Evolutionary conservation across 495 filamentous ascomycete genomes (phyloP).

Genomic region (Aspergillus incahuasiensis): DNA sequence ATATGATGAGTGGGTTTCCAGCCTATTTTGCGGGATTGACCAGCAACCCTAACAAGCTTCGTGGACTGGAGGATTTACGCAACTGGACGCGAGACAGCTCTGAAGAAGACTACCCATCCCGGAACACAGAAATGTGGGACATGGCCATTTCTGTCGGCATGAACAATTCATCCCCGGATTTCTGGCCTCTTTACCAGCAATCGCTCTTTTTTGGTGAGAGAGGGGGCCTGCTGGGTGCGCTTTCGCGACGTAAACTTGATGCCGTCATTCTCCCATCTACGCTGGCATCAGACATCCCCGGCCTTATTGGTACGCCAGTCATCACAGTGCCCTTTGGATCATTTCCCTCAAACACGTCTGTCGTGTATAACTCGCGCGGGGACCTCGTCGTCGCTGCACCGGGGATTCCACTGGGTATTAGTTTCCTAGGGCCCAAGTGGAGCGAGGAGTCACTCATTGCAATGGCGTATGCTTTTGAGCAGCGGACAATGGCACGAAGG

Average conservation of each 20-base stretch:
- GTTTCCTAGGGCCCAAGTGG: constrained; percentile 54
- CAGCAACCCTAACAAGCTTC: constrained; percentile 44
- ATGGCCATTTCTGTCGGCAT: constrained; percentile 31
- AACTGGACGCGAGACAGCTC: constrained; percentile 42
- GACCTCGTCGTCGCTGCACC: constrained; percentile 41
- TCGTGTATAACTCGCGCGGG: constrained; percentile 33
- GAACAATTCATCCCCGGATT: constrained; percentile 36
- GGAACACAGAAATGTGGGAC: constrained; percentile 48
- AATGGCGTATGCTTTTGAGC: constrained; percentile 66
- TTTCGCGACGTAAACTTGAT: constrained; percentile 42
- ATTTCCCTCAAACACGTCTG: constrained; percentile 40
- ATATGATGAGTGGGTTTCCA: constrained; percentile 41
- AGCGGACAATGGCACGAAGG: constrained; percentile 50
- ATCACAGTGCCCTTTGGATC: constrained; percentile 52
- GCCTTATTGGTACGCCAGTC: constrained; percentile 45
- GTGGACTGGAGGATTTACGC: constrained; percentile 34
- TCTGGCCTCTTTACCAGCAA: constrained; percentile 42
- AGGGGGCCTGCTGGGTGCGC: constrained; percentile 47
- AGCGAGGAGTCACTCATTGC: constrained; percentile 57
- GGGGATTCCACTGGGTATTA: constrained; percentile 54
- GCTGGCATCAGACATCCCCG: constrained; percentile 39
- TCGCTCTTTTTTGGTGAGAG: constrained; percentile 41
- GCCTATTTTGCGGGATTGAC: constrained; percentile 43
- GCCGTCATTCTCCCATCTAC: constrained; percentile 49
- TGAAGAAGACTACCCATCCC: constrained; percentile 44